These are phyloP conservation scores for Cystobasidium pallidum DNA, from an alignment of 1,284 basidiomycete species.

Conservation along the genomic window DNA sequence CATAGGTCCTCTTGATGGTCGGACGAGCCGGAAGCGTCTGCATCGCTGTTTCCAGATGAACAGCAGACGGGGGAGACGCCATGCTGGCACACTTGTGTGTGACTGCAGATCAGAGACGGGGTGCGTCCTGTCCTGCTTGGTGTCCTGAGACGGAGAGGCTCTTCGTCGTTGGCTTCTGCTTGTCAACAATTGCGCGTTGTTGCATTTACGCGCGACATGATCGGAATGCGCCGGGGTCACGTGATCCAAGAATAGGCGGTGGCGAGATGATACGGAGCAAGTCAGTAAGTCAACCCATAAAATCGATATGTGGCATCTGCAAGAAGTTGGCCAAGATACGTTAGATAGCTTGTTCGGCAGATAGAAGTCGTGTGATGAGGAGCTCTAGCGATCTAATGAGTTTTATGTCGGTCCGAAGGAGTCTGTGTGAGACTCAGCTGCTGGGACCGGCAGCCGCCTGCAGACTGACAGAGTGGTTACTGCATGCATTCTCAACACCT, in stretches of 20 bases:
- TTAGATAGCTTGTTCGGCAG: too few species aligned
- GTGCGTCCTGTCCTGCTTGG: neutral
- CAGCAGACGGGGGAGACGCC: neutral
- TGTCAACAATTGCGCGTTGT: slow-evolving; percentile 5
- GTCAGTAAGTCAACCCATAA: too few species aligned
- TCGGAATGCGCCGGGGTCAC: neutral
- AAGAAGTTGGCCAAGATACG: too few species aligned
- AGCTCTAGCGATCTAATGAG: too few species aligned
- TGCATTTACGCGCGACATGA: slow-evolving; percentile 11
- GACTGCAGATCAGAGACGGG: neutral
- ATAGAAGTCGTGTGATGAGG: too few species aligned
- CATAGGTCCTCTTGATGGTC: slow-evolving; percentile 29
- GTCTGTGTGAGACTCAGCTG: too few species aligned
- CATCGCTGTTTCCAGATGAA: neutral
- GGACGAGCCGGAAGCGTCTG: slow-evolving; percentile 2
- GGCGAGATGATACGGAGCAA: neutral
- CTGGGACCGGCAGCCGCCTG: too few species aligned
- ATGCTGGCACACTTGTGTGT: neutral
- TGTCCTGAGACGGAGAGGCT: neutral
- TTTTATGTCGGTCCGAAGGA: too few species aligned
- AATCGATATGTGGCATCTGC: too few species aligned
- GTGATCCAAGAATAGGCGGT: too few species aligned
- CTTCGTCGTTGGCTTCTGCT: neutral
- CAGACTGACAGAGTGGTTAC: too few species aligned
- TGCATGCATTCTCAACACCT: too few species aligned